phyloP scores from a whole-genome alignment of 192 early-diverging fungal species.

The Entomortierella parvispora region DNA sequence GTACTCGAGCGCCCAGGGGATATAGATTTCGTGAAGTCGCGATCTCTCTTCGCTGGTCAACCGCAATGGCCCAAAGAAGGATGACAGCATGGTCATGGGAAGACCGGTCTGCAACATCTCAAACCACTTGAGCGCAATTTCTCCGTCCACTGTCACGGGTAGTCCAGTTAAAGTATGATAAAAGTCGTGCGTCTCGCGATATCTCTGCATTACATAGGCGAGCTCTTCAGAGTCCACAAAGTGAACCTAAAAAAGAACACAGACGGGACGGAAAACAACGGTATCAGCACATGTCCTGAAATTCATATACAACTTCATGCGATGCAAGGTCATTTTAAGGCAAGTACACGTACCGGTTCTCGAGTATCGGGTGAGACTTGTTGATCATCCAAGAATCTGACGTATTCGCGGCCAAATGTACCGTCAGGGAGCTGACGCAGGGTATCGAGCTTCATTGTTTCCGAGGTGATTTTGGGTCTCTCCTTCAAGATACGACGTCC shows the following conservation, averaged over 20 bases:
- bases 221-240: constrained; percentile 92
- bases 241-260: constrained; percentile 65
- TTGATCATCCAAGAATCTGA: constrained; percentile 80
- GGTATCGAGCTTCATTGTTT: constrained; percentile 71
- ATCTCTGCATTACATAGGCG: constrained; percentile 93
- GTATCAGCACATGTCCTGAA: not conserved
- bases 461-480: constrained; percentile 80
- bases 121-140: constrained; percentile 95
- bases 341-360: constrained; percentile 62
- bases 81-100: constrained; percentile 87
- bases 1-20: constrained; percentile 95
- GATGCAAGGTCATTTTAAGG: not conserved
- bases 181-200: constrained; percentile 95
- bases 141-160: constrained; percentile 83
- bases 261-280: not conserved
- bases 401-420: constrained; percentile 91
- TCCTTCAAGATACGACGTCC: constrained; percentile 89
- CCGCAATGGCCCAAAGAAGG: constrained; percentile 83
- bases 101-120: constrained; percentile 92
- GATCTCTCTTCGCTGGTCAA: constrained; percentile 67
- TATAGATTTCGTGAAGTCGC: constrained; percentile 72
- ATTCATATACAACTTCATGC: not conserved
- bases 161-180: constrained; percentile 91
- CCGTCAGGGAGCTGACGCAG: constrained; percentile 72
- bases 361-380: constrained; percentile 86